Conservation (phyloP, 192 early-diverging fungal genomes). For the Entophlyctis luteolus region DNA sequence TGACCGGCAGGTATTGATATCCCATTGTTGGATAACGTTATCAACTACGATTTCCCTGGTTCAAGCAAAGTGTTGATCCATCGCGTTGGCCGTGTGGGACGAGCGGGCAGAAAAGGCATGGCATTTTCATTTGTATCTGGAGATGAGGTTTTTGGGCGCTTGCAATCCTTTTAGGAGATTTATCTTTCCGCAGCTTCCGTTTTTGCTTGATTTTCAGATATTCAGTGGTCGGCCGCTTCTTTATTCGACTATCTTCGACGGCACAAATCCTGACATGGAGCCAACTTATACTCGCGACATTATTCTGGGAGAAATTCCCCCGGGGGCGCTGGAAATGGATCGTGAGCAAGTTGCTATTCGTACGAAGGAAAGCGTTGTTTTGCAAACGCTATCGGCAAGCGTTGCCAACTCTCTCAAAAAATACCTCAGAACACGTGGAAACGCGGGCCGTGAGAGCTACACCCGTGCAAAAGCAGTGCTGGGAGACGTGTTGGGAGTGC, state of each 20-base stretch:
- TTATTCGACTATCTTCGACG: slow-evolving; percentile 39
- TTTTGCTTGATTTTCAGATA: slow-evolving; percentile 87
- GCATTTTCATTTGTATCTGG: slow-evolving; percentile 81
- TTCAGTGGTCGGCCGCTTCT: slow-evolving; percentile 77
- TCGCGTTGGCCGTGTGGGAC: slow-evolving; percentile 91
- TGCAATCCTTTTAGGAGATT: background rate
- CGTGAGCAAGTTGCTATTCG: slow-evolving; percentile 69
- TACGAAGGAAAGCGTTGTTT: slow-evolving; percentile 55
- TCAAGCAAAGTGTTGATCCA: slow-evolving; percentile 94
- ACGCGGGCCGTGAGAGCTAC: slow-evolving; percentile 82
- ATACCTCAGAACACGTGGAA: slow-evolving; percentile 76
- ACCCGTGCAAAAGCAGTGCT: slow-evolving; percentile 82
- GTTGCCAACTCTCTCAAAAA: slow-evolving; percentile 82
- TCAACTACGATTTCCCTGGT: slow-evolving; percentile 95
- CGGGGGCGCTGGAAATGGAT: slow-evolving; percentile 62
- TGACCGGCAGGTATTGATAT: slow-evolving; percentile 99
- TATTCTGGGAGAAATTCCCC: slow-evolving; percentile 73
- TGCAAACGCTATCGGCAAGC: slow-evolving; percentile 62
- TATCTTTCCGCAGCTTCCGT: slow-evolving; percentile 56
- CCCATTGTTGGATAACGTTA: slow-evolving; percentile 91
- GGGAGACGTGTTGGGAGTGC: slow-evolving; percentile 65
- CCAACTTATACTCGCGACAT: slow-evolving; percentile 68
- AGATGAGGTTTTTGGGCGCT: slow-evolving; percentile 59
- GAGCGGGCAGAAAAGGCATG: slow-evolving; percentile 90
- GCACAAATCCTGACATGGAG: background rate